These are phyloP conservation scores for Jimgerdemannia lactiflua DNA, from an alignment of 192 early-diverging fungal species.

Conservation along the genomic window DNA sequence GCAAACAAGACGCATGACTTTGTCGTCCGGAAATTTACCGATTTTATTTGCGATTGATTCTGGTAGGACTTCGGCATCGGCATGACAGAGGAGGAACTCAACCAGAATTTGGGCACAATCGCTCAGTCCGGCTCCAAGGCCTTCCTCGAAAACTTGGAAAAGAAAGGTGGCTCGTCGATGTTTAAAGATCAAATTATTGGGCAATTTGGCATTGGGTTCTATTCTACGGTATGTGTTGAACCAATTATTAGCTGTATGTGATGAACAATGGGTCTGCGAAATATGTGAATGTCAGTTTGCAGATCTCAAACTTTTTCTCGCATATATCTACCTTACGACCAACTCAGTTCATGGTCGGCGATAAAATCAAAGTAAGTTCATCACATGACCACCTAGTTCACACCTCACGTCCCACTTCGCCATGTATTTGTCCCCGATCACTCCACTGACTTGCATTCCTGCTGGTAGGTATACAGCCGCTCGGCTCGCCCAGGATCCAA, in stretches of 20 bases:
- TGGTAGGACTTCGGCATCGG: conserved; percentile 72
- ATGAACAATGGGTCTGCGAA: no score
- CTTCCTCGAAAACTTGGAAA: conserved; percentile 68
- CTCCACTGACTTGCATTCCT: neutral
- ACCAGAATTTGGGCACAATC: conserved; percentile 78
- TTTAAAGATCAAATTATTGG: conserved; percentile 75
- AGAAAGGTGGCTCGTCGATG: conserved; percentile 16
- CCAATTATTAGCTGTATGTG: no score
- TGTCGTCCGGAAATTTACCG: no score
- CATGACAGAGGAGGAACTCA: conserved; percentile 75
- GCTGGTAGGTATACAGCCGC: conserved; percentile 55
- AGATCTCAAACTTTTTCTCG: no score
- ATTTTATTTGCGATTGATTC: neutral
- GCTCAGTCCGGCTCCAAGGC: conserved; percentile 83
- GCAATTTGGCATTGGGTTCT: conserved; percentile 83
- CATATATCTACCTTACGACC: neutral
- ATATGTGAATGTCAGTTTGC: no score
- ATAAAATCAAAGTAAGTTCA: conserved; percentile 53
- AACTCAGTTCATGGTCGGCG: conserved; percentile 66
- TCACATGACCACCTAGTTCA: neutral
- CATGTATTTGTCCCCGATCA: neutral
- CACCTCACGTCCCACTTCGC: neutral
- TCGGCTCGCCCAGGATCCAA: conserved; percentile 58
- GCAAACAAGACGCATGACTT: no score
- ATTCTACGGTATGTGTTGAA: conserved; percentile 27